Conservation (phyloP, 2,329 filamentous ascomycete species). For the Neonectria magnoliae region DNA sequence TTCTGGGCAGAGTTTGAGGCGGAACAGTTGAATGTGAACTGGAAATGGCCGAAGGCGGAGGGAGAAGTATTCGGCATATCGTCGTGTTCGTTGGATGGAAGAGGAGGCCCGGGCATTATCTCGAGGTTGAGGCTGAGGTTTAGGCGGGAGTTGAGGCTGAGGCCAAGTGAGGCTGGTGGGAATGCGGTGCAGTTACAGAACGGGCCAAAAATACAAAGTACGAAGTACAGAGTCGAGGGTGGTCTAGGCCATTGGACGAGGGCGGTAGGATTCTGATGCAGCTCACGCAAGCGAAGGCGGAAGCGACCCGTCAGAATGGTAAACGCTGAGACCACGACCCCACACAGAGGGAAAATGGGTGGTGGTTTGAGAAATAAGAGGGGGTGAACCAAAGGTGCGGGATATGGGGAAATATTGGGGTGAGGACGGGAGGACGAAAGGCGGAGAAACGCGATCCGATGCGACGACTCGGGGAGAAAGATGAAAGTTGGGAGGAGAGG, state of each 20-base stretch:
- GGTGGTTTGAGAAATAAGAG: slow-evolving; percentile 7
- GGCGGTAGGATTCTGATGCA: slow-evolving; percentile 14
- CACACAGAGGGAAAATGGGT: slow-evolving; percentile 19
- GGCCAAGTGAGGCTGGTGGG: slow-evolving; percentile 4
- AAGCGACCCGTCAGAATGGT: slow-evolving; percentile 24
- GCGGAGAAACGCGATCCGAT: neutral
- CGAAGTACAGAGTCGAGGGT: slow-evolving; percentile 7
- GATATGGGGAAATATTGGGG: slow-evolving; percentile 1
- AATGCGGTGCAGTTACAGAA: slow-evolving; percentile 10
- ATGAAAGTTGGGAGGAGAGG: neutral
- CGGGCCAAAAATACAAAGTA: slow-evolving; percentile 1
- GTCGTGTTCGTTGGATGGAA: slow-evolving; percentile 22
- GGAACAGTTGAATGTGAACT: slow-evolving; percentile 48
- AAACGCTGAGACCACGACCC: slow-evolving; percentile 30
- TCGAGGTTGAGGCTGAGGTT: neutral
- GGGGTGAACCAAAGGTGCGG: slow-evolving; percentile 13
- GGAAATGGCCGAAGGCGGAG: slow-evolving; percentile 37
- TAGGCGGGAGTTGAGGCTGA: neutral
- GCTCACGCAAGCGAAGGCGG: slow-evolving; percentile 13
- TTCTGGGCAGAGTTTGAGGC: slow-evolving; percentile 39
- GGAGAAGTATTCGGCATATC: slow-evolving; percentile 29
- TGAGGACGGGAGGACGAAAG: neutral
- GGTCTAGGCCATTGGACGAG: slow-evolving; percentile 19
- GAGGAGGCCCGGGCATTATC: slow-evolving; percentile 29
- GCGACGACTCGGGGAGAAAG: neutral